Base-by-base conservation (phyloP, 2,329 filamentous ascomycete species). In the Fusarium anthophilum region DNA sequence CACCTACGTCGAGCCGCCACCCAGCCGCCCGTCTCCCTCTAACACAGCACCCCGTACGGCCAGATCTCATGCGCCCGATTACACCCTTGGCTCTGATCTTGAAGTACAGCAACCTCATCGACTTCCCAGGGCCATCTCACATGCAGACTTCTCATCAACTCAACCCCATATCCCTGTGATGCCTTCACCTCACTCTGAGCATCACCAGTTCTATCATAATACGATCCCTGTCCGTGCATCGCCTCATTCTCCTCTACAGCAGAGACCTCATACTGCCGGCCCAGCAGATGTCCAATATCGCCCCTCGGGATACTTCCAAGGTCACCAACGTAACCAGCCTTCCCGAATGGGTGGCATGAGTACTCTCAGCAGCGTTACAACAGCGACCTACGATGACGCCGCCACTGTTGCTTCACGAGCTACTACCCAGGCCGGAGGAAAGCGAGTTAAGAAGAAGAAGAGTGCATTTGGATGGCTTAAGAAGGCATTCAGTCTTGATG, bases 391-490 rank as follows among this genome's bases (percentile, higher is more conserved):
- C 28, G 82, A 86, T 45, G 82, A 83, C 3, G 74, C 79, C n/a
- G 74, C 74, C 17, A 78, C 79, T 15, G 74, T 76, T 14, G 76
- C 75, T 22, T 79, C 72, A 70, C 77, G 61, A 60, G 77, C 74
- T n/a, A 79, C 70, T 22, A 76, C 75, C 47, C 76, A 78, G 28
- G 78, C 80, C 4, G 80, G 78, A 24, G 79, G 81, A 30, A 84
- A 84, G 63, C 82, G 86, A 43, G 78, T 91, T 10, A 91, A 91
- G 80, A 92, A 91, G 84, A 92, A 92, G 84, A 87, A 89, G 72
- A 91, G 90, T 75, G 89, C 90, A 3, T 91, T 92, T 77, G 90
- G 90, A 5, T 92, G 90, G 90, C 80, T 92, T 63, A 92, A 91
- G 81, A 92, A 92, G 82, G 90, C 90, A 2, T 92, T 92, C 59